phyloP scores from a whole-genome alignment of 345 rosid genomes.

The Hypericum perforatum region DNA sequence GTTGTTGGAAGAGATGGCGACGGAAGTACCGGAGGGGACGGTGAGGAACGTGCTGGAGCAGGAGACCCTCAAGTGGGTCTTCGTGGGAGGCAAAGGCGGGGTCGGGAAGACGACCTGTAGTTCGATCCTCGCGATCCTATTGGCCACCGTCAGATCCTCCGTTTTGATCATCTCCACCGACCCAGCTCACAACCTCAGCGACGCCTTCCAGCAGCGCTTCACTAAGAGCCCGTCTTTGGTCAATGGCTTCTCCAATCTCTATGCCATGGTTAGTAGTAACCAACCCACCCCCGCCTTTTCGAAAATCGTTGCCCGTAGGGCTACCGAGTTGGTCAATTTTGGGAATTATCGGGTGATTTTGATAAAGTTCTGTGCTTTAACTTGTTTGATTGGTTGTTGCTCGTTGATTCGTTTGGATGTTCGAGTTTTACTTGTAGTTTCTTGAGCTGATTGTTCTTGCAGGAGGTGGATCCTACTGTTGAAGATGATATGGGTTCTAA shows the following conservation, averaged over 20 bases:
- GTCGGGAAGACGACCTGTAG: slow-evolving; percentile 98
- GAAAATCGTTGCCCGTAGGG: neutral
- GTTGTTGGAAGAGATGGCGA: too few relatives aligned
- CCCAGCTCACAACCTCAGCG: slow-evolving; percentile 99
- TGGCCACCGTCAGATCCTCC: slow-evolving; percentile 75
- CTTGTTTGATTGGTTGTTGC: too few relatives aligned
- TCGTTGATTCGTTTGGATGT: too few relatives aligned
- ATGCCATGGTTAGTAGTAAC: slow-evolving; percentile 62
- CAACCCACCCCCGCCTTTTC: neutral
- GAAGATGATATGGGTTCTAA: slow-evolving; percentile 55
- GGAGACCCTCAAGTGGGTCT: slow-evolving; percentile 89
- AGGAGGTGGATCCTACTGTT: slow-evolving; percentile 98
- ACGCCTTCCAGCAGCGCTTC: slow-evolving; percentile 95
- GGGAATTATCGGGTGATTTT: too few relatives aligned
- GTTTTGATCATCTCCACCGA: slow-evolving; percentile 98
- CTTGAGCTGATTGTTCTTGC: slow-evolving; percentile 4
- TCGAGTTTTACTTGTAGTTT: neutral
- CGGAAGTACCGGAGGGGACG: slow-evolving; percentile 49
- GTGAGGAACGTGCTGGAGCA: slow-evolving; percentile 75
- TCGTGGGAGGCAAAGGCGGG: slow-evolving; percentile 99
- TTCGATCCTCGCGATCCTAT: slow-evolving; percentile 70
- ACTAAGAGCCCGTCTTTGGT: slow-evolving; percentile 80
- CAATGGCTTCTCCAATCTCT: slow-evolving; percentile 85
- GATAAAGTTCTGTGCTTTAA: too few relatives aligned
- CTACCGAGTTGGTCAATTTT: neutral